Conservation (phyloP, 495 filamentous ascomycete genomes). For the Tuber aestivum region DNA sequence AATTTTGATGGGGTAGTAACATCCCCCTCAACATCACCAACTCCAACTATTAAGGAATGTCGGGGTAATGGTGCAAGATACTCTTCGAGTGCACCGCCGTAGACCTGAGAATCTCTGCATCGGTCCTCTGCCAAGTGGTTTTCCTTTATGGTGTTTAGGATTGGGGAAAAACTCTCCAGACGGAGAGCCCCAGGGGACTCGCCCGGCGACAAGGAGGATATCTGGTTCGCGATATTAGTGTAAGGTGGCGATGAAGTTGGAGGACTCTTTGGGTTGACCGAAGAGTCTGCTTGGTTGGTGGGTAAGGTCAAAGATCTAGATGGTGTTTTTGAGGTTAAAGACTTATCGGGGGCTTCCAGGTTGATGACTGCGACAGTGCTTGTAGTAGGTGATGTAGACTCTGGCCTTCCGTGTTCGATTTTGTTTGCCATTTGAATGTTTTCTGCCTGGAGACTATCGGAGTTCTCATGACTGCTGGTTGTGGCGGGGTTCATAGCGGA, state of each 20-base stretch:
- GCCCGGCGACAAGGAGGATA: constrained; percentile 2
- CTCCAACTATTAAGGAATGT: not conserved
- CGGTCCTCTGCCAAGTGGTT: constrained; percentile 10
- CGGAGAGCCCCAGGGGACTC: not conserved
- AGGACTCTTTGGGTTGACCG: not conserved
- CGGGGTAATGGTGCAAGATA: constrained; percentile 4
- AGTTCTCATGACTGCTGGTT: not conserved
- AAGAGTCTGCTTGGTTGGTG: not conserved
- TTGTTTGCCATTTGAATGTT: not conserved
- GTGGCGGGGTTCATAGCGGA: not conserved
- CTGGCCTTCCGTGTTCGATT: not conserved
- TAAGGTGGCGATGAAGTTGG: not conserved
- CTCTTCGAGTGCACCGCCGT: not conserved
- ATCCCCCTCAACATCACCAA: not conserved
- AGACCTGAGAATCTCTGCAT: constrained; percentile 12
- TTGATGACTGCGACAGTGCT: not conserved
- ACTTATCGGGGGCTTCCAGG: not conserved
- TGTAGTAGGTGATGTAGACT: not conserved
- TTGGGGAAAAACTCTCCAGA: constrained; percentile 18
- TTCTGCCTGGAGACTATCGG: not conserved
- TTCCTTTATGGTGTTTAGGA: constrained; percentile 15
- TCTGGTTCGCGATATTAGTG: not conserved
- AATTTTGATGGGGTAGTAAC: not conserved
- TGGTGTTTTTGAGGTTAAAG: not conserved
- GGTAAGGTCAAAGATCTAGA: not conserved